Evolutionary conservation across 1,284 basidiomycete genomes (phyloP), one percentile per base, ranked within the genome.

Genomic region (Mycena citricolor): DNA sequence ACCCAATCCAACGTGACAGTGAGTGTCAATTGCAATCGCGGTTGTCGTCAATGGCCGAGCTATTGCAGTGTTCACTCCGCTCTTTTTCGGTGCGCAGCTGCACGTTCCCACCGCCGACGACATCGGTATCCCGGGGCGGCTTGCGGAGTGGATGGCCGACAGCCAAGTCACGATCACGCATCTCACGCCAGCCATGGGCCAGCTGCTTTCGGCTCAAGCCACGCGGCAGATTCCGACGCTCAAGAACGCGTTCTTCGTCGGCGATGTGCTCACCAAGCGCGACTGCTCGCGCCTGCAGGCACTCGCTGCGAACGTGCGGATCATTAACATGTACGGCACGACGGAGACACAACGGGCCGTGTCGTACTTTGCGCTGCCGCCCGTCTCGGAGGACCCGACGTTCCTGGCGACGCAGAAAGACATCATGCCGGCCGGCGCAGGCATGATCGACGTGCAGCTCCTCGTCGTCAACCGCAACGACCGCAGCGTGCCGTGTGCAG

Each of bases 271-370:
- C 47, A 99, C 97, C 55, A 99, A 99, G 70, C 88, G 97, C 35
- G 97, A 99, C 66, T 99, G 97, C 65, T 83, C 91, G 32, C 89
- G 97, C 38, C 77, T 99, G 6, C 97, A 99, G 66, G 80, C 90
- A 4, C 84, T 99, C 35, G 97, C 97, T 1, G 71, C 84, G 24
- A 97, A 99, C 58, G 94, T 95, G 11, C 75, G 81, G 37, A 97
- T 99, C 65, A 87, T 99, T 68, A 99, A 99, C 75, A 99, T 99
- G 97, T 99, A 98, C 66, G 97, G 97, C 19, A 99, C 97, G 8
- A 99, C 97, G 19, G 97, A 99, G 69, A 99, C 97, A 4, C 97
- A 99, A 66, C 88, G 97, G 38, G 97, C 97, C 1, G 97, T 99
- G 10, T 97, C 94, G 28, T 99, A 99, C 71, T 98, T 97, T 65